Evolutionary conservation across 73 alveolate genomes (phyloP), one percentile per base, ranked within the genome.

Genomic region (Uronychia binucleata): DNA sequence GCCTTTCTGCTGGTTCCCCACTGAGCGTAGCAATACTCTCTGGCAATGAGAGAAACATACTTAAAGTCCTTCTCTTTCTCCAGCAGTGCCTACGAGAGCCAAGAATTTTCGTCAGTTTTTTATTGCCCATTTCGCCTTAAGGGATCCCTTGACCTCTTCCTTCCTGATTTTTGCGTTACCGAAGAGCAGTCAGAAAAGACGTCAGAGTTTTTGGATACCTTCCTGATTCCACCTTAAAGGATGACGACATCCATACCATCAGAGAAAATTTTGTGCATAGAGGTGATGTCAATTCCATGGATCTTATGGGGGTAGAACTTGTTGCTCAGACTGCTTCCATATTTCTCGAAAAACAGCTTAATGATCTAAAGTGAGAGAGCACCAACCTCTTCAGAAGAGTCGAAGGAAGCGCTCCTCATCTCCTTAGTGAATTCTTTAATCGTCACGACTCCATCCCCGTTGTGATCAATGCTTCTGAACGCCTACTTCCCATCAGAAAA

Each of bases 1-100:
- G 95, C 92, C 34, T 89, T 89, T 59, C 95, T 84, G 25, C 78
- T 90, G 31, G 95, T 84, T 19, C 35, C 86, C 90, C 89, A 89
- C 34, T 89, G 78, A 27, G 31, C 67, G 1, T 46, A 46, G 19
- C 67, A 46, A 46, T 11, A 46, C 19, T 46, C 67, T 46, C 67
- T 46, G 19, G 67, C 5, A 46, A 46, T 46, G 5, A 11, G 67
- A 46, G 19, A 46, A 46, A 46, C 67, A 46, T 46, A 46, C 67
- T 46, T 46, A 19, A 46, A 46, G 5, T 46, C 5, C 5, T 11
- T 46, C 67, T 46, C 67, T 46, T 46, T 46, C 67, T 46, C 19
- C 5, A 46, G 67, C 5, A 46, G 67, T 46, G 67, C n/a, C n/a
- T n/a, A n/a, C n/a, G n/a, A n/a, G n/a, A n/a, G n/a, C n/a, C n/a